phyloP scores from a whole-genome alignment of 1,284 basidiomycete genomes.

The Apiotrichum veenhuisii region DNA sequence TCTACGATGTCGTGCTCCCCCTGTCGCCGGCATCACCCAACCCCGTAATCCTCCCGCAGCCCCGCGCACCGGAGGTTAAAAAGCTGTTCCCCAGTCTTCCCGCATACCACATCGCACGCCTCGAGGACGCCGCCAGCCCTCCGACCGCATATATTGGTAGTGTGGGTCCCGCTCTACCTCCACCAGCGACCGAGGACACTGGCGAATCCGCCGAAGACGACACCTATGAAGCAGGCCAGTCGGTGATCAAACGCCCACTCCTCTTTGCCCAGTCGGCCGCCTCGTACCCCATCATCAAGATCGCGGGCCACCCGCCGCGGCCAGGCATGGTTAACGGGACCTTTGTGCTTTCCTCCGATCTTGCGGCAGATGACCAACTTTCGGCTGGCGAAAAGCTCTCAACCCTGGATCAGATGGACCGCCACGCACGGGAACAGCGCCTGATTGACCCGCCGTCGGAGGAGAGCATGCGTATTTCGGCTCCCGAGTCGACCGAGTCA shows the following conservation, averaged over 20 bases:
- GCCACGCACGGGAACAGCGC: conserved; percentile 7
- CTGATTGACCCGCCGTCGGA: conserved; percentile 41
- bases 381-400: conserved; percentile 6
- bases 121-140: conserved; percentile 21
- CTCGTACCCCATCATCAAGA: conserved; percentile 45
- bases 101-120: neutral
- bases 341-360: conserved; percentile 38
- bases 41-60: conserved; percentile 50
- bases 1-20: conserved; percentile 48
- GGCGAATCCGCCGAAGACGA: neutral
- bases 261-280: conserved; percentile 45
- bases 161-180: conserved; percentile 28
- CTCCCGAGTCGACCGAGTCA: conserved; percentile 2
- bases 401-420: conserved; percentile 22
- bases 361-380: conserved; percentile 29
- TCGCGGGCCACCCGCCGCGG: conserved; percentile 10
- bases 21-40: conserved; percentile 30
- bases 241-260: conserved; percentile 20
- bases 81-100: conserved; percentile 4
- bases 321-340: conserved; percentile 43
- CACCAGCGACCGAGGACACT: neutral
- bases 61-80: conserved; percentile 16
- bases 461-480: neutral
- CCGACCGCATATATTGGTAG: conserved; percentile 44
- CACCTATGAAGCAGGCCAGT: neutral